Conservation (phyloP, 2,329 filamentous ascomycete genomes). For the Scedosporium boydii region DNA sequence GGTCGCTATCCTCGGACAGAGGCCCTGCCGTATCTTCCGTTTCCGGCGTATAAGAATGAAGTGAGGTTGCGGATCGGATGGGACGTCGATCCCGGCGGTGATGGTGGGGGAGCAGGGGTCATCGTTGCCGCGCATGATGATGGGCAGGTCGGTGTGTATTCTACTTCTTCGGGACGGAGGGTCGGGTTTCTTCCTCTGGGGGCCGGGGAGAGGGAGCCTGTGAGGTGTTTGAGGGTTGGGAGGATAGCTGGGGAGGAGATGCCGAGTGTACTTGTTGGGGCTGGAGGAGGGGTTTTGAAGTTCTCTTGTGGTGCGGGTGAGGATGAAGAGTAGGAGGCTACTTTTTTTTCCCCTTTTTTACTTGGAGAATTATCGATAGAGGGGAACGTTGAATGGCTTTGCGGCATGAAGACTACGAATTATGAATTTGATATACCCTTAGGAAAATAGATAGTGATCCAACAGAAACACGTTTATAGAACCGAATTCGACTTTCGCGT, state of each 20-base stretch:
- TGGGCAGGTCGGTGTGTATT: slow-evolving; percentile 38
- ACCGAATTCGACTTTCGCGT: background rate
- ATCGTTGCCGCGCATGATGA: slow-evolving; percentile 46
- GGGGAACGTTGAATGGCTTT: background rate
- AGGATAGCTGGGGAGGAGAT: slow-evolving; percentile 8
- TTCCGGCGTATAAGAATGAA: slow-evolving; percentile 40
- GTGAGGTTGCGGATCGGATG: slow-evolving; percentile 40
- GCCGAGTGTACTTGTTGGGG: background rate
- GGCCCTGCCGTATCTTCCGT: slow-evolving; percentile 32
- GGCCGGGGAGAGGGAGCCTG: background rate
- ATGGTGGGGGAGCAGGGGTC: slow-evolving; percentile 27
- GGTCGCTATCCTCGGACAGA: background rate
- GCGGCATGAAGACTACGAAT: background rate
- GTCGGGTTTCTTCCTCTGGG: background rate
- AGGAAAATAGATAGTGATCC: background rate
- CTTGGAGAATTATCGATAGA: background rate
- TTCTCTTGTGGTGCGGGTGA: background rate
- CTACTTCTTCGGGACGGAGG: slow-evolving; percentile 31
- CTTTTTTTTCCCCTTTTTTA: background rate
- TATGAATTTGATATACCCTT: background rate
- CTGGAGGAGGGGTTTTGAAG: background rate
- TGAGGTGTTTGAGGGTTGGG: slow-evolving; percentile 18
- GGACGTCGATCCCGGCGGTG: slow-evolving; percentile 30
- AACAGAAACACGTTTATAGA: background rate
- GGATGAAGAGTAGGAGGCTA: background rate